Percentiles rank a stretch among this genome's conserved stretches.
Conservation (phyloP, 2,329 filamentous ascomycete species). For the Cordyceps cateniannulata region DNA sequence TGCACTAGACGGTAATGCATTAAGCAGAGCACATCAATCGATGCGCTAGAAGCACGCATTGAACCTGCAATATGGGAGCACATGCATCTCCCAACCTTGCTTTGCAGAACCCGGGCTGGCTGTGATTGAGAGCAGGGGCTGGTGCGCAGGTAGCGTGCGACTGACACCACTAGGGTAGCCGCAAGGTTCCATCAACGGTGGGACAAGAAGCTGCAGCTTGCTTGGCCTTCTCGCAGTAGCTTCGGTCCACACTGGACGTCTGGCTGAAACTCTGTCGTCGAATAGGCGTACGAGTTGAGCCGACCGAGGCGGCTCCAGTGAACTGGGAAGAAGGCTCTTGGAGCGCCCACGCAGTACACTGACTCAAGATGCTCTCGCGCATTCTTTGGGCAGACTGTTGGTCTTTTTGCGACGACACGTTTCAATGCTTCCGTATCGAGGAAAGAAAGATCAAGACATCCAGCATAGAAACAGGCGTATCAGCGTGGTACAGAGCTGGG, state of each 20-base stretch:
- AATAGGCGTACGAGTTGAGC: background rate
- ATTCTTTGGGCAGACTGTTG: background rate
- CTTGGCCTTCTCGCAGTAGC: background rate
- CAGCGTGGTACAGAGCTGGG: background rate
- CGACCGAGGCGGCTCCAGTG: background rate
- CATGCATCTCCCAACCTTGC: conserved; percentile 2
- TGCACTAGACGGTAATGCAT: background rate
- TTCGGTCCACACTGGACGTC: background rate
- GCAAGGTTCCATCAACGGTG: conserved; percentile 9
- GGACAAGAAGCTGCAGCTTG: background rate
- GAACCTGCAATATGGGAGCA: background rate
- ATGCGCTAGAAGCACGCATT: background rate
- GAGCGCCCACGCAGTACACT: background rate
- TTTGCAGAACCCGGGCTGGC: background rate
- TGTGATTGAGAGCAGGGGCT: background rate
- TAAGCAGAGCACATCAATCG: background rate
- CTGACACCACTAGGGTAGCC: background rate
- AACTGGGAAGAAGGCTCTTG: background rate
- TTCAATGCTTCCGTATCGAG: background rate
- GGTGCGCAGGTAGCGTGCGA: background rate
- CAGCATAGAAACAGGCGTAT: background rate
- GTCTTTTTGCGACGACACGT: background rate
- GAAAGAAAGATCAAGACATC: background rate
- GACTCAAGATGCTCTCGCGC: background rate
- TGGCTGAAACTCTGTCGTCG: conserved; percentile 9